A percentile compares a stretch with the other conserved stretches of the same genome.
These are phyloP conservation scores for Raphanus sativus DNA, from an alignment of 345 rosid genomes.

Conservation along the genomic window DNA sequence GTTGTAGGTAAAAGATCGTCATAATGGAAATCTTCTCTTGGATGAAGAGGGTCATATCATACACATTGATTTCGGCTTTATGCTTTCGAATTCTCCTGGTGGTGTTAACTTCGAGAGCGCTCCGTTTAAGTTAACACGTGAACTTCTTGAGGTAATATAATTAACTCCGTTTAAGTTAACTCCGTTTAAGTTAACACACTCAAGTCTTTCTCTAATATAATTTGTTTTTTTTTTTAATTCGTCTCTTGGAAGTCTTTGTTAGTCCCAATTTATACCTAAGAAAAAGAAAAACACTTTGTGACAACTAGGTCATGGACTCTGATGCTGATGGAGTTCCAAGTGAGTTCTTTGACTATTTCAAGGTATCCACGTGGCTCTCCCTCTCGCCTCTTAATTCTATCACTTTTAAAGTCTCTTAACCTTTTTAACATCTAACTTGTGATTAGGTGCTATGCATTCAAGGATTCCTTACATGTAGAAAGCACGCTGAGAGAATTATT, in stretches of 20 bases:
- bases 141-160: conserved; percentile 98
- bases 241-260: no score
- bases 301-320: conserved; percentile 92
- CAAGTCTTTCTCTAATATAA: background rate
- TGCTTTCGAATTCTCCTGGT: conserved; percentile 99
- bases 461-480: conserved; percentile 96
- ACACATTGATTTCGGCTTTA: conserved; percentile 97
- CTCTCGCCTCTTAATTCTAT: background rate
- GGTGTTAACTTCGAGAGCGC: conserved; percentile 99
- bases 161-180: no score
- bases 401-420: background rate
- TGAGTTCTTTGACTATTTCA: conserved; percentile 98
- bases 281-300: background rate
- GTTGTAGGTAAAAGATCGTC: conserved; percentile 84
- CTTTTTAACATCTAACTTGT: background rate
- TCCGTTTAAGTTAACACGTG: conserved; percentile 97
- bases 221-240: no score
- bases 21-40: conserved; percentile 89
- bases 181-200: no score
- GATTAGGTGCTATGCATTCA: conserved; percentile 89
- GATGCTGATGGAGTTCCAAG: conserved; percentile 99
- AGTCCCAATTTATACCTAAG: background rate
- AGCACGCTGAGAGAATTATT: conserved; percentile 94
- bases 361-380: conserved; percentile 48
- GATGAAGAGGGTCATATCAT: conserved; percentile 99